A percentile compares a stretch with the other conserved stretches of the same genome.
Evolutionary conservation across 106 monocot genomes (phyloP).

Genomic region (Platanthera guangdongensis): DNA sequence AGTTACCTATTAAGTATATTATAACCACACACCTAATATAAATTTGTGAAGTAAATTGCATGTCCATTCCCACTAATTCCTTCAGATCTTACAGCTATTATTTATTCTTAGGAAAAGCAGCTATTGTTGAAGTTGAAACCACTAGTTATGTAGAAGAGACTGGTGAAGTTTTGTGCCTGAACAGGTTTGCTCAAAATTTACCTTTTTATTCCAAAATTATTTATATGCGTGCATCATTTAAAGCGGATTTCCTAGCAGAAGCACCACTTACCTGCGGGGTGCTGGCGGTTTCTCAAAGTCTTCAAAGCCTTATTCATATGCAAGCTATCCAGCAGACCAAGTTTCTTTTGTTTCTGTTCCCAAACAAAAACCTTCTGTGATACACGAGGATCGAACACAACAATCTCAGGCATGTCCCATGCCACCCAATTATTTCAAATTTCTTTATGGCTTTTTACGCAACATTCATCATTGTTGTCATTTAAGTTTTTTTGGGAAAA

Average conservation of each 20-base stretch:
- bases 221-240: not conserved
- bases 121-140: conserved; percentile 87
- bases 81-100: too few relatives aligned
- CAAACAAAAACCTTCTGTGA: conserved; percentile 40
- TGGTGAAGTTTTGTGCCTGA: conserved; percentile 92
- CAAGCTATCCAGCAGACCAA: conserved; percentile 59
- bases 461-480: not conserved
- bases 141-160: conserved; percentile 67
- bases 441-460: not conserved
- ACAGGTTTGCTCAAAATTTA: conserved; percentile 34
- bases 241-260: conserved; percentile 39
- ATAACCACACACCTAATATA: not conserved
- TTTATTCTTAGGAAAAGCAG: conserved; percentile 57
- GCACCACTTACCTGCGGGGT: conserved; percentile 73
- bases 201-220: not conserved
- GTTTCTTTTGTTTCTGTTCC: conserved; percentile 62
- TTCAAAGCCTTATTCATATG: conserved; percentile 61
- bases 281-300: conserved; percentile 92
- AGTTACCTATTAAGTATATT: not conserved
- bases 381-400: conserved; percentile 63
- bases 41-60: too few relatives aligned
- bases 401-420: conserved; percentile 56
- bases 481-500: not conserved
- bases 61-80: too few relatives aligned
- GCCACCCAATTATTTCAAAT: not conserved